Base-by-base conservation (phyloP, 2,329 filamentous ascomycete genomes). In the Xylariaceae sp. region DNA sequence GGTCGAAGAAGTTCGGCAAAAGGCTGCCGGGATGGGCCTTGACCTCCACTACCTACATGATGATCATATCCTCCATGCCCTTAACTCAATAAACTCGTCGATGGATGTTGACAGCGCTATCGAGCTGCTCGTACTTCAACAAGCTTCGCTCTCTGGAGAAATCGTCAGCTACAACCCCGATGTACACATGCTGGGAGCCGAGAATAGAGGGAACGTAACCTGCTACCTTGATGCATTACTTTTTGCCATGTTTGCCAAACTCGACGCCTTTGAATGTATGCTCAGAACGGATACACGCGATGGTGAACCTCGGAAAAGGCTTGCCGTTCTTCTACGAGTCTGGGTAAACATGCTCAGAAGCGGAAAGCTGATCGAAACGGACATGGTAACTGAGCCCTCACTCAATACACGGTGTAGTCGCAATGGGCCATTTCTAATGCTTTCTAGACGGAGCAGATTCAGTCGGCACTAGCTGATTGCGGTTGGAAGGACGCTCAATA, bases 331-430 rank as follows among this genome's bases (percentile, higher is more conserved):
- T 27, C 71, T 97, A 48, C 82, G 92, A 51, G 75, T 97, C 47
- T 99, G 92, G 89, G 91, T 97, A 45, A 97, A 97, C 66, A 81
- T 96, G 78, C 72, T 97, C 59, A 81, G 94, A 60, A 86, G 85
- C 5, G 94, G 94, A 35, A 88, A 87, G 66, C 76, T 97, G 43
- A 91, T 99, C 58, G 87, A 86, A 44, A 85, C 83, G 3, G 91
- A 96, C 67, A 81, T 97, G 73, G 88, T 92, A 75, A 64, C 79
- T 68, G 32, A 19, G 40, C 52, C 29, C 50, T 35, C 47, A 5
- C 32, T 31, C 32, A 5, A 12, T 26, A 42, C 40, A 42, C 19
- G 31, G 19, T 11, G 29, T 26, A 37, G 40, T n/a, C 12, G 6
- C 31, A 27, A 4, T 40, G 12, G 47, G 55, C 71, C 73, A 57